These are phyloP conservation scores for Blastobotrys apis DNA, from an alignment of 1,139 yeast genomes.

Conservation along the genomic window DNA sequence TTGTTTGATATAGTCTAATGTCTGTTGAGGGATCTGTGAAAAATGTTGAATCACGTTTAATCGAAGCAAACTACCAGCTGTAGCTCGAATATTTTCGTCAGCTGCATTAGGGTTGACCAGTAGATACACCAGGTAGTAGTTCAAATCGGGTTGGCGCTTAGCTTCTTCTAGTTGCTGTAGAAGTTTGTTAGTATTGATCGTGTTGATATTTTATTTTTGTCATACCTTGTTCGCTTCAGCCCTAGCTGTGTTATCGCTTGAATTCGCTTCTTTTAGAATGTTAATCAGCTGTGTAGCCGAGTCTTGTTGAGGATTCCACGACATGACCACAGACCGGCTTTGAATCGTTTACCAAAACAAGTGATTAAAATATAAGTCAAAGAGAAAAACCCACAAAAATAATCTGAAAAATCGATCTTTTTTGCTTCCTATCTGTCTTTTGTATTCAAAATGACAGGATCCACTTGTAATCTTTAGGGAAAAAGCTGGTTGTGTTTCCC, in stretches of 20 bases:
- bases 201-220: neutral
- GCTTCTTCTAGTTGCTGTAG: conserved; percentile 59
- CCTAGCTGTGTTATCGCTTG: conserved; percentile 52
- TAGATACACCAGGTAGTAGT: conserved; percentile 70
- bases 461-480: no score
- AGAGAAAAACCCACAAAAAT: no score
- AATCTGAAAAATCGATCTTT: neutral
- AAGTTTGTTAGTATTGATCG: neutral
- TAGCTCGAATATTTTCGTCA: conserved; percentile 64
- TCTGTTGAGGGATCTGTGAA: conserved; percentile 30
- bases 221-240: conserved; percentile 43
- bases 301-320: conserved; percentile 61
- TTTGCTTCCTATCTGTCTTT: no score
- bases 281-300: conserved; percentile 59
- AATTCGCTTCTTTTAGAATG: conserved; percentile 63
- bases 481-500: no score
- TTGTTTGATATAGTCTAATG: conserved; percentile 54
- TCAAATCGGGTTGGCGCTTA: conserved; percentile 65
- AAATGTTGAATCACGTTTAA: conserved; percentile 49
- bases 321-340: no score
- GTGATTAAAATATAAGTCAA: no score
- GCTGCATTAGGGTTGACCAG: conserved; percentile 52
- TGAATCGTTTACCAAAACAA: no score
- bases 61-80: conserved; percentile 83
- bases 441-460: no score